Evolutionary conservation across 208 protist genomes (phyloP).

Genomic region (Acanthamoeba sp.): DNA sequence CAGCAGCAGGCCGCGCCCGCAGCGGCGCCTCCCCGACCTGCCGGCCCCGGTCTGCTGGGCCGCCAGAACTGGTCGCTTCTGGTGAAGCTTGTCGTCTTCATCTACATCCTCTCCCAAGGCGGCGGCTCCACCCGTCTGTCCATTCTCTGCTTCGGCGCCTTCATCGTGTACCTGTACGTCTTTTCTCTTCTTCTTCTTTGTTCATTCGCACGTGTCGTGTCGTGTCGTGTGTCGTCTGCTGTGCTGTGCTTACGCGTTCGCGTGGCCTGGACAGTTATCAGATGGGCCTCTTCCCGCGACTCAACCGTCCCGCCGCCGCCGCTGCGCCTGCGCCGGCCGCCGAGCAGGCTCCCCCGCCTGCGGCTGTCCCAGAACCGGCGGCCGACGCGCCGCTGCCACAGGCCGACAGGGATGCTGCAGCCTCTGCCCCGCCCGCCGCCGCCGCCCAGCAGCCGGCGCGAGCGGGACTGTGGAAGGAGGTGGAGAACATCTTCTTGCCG

Average conservation of each 20-base stretch:
- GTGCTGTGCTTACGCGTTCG: background rate
- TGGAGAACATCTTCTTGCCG: slow-evolving; percentile 63
- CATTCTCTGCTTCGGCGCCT: background rate
- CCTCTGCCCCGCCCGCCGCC: background rate
- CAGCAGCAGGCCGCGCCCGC: background rate
- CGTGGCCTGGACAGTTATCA: background rate
- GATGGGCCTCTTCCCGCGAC: slow-evolving; percentile 22
- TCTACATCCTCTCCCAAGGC: slow-evolving; percentile 50
- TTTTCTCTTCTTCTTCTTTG: background rate
- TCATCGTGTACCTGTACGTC: slow-evolving; percentile 30
- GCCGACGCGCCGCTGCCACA: background rate
- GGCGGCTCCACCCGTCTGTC: background rate
- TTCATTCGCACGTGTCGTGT: too few relatives aligned
- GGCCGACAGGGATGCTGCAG: background rate
- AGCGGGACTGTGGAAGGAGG: background rate
- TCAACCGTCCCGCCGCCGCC: background rate
- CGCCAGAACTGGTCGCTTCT: slow-evolving; percentile 54
- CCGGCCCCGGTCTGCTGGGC: background rate
- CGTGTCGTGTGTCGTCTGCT: background rate
- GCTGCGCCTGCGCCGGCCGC: background rate
- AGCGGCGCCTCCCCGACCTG: background rate
- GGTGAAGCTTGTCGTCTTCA: background rate
- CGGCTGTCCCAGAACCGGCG: too few relatives aligned
- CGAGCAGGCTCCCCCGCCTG: background rate
- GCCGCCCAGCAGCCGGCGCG: background rate